Percentiles rank a stretch among this genome's conserved stretches.
phyloP scores from a whole-genome alignment of 73 alveolate species.

The Blepharisma stoltei region DNA sequence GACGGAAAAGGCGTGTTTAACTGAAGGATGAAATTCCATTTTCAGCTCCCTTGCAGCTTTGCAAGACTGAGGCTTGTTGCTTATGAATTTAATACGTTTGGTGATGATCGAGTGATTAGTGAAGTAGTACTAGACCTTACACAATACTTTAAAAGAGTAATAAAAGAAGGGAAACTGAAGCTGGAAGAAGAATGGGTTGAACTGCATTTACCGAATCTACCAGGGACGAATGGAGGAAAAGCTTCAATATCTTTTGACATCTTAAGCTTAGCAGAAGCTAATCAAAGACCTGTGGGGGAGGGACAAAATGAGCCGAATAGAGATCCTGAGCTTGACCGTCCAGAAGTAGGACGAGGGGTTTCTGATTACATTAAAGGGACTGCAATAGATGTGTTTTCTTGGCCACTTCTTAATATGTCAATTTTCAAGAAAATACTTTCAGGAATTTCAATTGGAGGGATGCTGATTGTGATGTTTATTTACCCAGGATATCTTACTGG shows the following conservation, averaged over 20 bases:
- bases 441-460: slow-evolving; percentile 17
- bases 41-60: slow-evolving; percentile 86
- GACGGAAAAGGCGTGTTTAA: slow-evolving; percentile 94
- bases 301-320: slow-evolving; percentile 94
- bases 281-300: slow-evolving; percentile 74
- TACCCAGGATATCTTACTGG: slow-evolving; percentile 31
- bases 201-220: slow-evolving; percentile 35
- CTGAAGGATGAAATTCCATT: slow-evolving; percentile 79
- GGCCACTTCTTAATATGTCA: slow-evolving; percentile 38
- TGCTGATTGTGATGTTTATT: slow-evolving; percentile 35
- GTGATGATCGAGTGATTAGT: slow-evolving; percentile 67
- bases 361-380: slow-evolving; percentile 75
- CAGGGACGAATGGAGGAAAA: slow-evolving; percentile 40
- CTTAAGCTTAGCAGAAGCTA: slow-evolving; percentile 38
- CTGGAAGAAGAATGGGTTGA: slow-evolving; percentile 62
- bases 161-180: slow-evolving; percentile 69
- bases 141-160: slow-evolving; percentile 54
- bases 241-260: slow-evolving; percentile 31
- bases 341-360: slow-evolving; percentile 89
- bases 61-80: slow-evolving; percentile 88
- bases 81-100: slow-evolving; percentile 73
- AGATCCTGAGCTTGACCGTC: slow-evolving; percentile 79
- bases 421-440: slow-evolving; percentile 17
- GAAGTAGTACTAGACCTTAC: slow-evolving; percentile 47
- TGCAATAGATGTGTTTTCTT: slow-evolving; percentile 51